Evolutionary conservation across 768 basidiomycete species (phyloP).

Genomic region (Lactifluus hygrophoroides): DNA sequence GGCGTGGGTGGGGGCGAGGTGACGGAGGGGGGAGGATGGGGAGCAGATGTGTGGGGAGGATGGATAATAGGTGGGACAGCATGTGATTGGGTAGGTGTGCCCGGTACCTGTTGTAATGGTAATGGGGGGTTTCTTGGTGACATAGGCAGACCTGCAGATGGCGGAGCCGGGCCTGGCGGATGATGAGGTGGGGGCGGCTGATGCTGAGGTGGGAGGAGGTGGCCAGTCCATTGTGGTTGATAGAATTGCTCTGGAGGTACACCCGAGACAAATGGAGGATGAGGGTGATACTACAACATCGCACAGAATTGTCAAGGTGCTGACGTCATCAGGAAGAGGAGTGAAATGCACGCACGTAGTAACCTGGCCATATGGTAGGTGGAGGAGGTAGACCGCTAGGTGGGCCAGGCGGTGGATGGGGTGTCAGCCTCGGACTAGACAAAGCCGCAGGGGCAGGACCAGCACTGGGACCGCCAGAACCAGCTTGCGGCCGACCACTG

Average conservation of each 20-base stretch:
- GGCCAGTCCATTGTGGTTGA: constrained; percentile 27
- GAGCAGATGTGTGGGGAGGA: constrained; percentile 39
- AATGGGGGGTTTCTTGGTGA: constrained; percentile 58
- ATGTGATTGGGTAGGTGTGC: constrained; percentile 61
- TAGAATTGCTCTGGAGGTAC: constrained; percentile 38
- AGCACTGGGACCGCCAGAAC: constrained; percentile 30
- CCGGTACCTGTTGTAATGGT: constrained; percentile 41
- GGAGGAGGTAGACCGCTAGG: constrained; percentile 41
- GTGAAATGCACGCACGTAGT: constrained; percentile 47
- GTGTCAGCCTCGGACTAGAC: constrained; percentile 59
- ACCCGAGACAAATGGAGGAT: constrained; percentile 27
- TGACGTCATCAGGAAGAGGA: constrained; percentile 2
- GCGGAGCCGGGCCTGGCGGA: constrained; percentile 37
- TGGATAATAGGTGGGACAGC: constrained; percentile 41
- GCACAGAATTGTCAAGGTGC: constrained; percentile 10
- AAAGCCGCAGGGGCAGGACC: constrained; percentile 41
- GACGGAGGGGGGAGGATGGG: constrained; percentile 40
- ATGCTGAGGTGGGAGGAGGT: constrained; percentile 27
- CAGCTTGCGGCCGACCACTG: constrained; percentile 35
- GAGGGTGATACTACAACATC: constrained; percentile 30
- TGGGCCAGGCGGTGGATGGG: constrained; percentile 48
- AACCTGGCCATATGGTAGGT: constrained; percentile 34
- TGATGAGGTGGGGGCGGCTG: constrained; percentile 38
- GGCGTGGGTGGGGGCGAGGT: constrained; percentile 67
- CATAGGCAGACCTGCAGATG: constrained; percentile 50